Percentiles rank a stretch among this genome's conserved stretches.
These are phyloP conservation scores for Tothia fuscella DNA, from an alignment of 2,329 filamentous ascomycete genomes.

Conservation along the genomic window DNA sequence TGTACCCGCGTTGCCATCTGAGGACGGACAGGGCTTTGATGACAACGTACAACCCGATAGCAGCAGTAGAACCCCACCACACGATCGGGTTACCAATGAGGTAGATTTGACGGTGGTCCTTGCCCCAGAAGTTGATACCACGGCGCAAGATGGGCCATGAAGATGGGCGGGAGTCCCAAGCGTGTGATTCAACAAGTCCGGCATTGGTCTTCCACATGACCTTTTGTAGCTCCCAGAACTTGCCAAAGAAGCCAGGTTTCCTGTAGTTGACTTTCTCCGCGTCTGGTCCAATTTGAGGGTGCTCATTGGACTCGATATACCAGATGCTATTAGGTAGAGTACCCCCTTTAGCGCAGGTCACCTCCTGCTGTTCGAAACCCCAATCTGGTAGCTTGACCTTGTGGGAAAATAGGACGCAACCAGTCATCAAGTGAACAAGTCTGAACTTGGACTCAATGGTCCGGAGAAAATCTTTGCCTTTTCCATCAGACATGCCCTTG, in stretches of 20 bases:
- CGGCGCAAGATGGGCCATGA: constrained; percentile 87
- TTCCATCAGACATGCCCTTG: constrained; percentile 71
- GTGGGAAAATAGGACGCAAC: constrained; percentile 92
- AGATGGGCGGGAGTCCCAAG: constrained; percentile 90
- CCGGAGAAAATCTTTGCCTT: constrained; percentile 72
- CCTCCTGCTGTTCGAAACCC: constrained; percentile 97
- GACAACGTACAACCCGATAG: constrained; percentile 61
- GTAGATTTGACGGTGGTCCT: constrained; percentile 87
- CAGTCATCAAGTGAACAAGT: constrained; percentile 92
- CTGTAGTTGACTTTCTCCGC: constrained; percentile 94
- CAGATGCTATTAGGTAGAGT: constrained; percentile 93
- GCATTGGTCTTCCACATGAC: constrained; percentile 99
- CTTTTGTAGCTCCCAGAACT: constrained; percentile 93
- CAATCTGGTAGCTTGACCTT: constrained; percentile 98
- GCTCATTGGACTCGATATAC: constrained; percentile 88
- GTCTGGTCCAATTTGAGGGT: constrained; percentile 60
- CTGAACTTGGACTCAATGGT: constrained; percentile 97
- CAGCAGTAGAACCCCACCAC: constrained; percentile 80
- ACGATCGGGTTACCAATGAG: constrained; percentile 89
- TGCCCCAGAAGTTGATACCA: constrained; percentile 99
- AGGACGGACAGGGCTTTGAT: constrained; percentile 85
- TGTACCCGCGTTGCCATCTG: constrained; percentile 86
- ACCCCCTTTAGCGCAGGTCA: constrained; percentile 87
- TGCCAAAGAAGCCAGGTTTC: constrained; percentile 88
- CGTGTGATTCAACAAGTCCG: constrained; percentile 88